A percentile compares a stretch with the other conserved stretches of the same genome.
These are phyloP conservation scores for Tripterygium wilfordii DNA, from an alignment of 177 flowering plant genomes.

Conservation along the genomic window DNA sequence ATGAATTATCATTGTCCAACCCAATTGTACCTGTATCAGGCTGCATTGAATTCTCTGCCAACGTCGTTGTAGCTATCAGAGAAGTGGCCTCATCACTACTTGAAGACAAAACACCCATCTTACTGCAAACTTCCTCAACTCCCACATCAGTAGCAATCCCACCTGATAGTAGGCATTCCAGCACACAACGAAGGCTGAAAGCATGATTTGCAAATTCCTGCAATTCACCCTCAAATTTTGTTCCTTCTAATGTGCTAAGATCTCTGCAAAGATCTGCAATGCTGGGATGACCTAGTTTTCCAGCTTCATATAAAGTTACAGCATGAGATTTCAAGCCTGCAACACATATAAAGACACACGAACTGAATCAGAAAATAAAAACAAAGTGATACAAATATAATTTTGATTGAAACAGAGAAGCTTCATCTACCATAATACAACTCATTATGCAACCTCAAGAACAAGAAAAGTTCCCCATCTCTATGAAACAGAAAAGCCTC, in stretches of 20 bases:
- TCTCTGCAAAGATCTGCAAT: conserved; percentile 94
- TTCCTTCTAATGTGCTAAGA: conserved; percentile 76
- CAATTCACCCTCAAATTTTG: conserved; percentile 95
- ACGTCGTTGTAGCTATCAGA: conserved; percentile 19
- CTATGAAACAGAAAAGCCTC: no score
- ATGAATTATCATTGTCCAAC: conserved; percentile 14
- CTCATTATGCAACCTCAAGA: no score
- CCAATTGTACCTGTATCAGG: conserved; percentile 17
- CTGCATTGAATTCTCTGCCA: conserved; percentile 17
- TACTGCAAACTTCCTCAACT: conserved; percentile 28
- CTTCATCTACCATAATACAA: no score
- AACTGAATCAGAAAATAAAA: neutral
- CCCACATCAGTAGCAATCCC: conserved; percentile 47
- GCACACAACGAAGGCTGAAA: conserved; percentile 76
- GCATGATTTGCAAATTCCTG: conserved; percentile 99
- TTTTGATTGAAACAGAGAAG: no score
- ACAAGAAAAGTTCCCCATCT: no score
- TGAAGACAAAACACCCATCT: conserved; percentile 16
- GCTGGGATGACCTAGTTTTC: conserved; percentile 88
- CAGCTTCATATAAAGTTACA: conserved; percentile 94
- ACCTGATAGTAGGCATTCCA: conserved; percentile 85
- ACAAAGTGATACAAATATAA: no score
- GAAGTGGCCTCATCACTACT: conserved; percentile 28
- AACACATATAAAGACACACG: neutral
- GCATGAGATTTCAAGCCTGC: conserved; percentile 98